phyloP scores from a whole-genome alignment of 306 rosid species.

The Styphnolobium japonicum region DNA sequence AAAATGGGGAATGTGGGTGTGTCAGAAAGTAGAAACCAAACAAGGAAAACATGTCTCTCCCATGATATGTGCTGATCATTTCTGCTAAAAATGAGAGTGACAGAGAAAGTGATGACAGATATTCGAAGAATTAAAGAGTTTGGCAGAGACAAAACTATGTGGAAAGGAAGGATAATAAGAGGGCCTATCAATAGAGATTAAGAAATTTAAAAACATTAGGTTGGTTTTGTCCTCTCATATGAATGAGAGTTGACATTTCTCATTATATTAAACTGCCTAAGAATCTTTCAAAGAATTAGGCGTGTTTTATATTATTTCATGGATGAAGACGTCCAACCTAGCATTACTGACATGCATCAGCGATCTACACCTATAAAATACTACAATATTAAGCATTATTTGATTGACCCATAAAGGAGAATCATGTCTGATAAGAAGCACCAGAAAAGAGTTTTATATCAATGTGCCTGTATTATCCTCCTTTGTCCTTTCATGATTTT shows the following conservation, averaged over 20 bases:
- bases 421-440: conserved; percentile 45
- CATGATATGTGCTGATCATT: conserved; percentile 36
- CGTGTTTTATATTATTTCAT: conserved; percentile 31
- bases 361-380: conserved; percentile 33
- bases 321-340: conserved; percentile 45
- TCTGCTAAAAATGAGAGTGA: conserved; percentile 9
- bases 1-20: conserved; percentile 22
- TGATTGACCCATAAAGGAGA: conserved; percentile 43
- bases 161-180: conserved; percentile 4
- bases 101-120: conserved; percentile 25
- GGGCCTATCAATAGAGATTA: conserved; percentile 27
- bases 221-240: conserved; percentile 38
- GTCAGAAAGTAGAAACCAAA: conserved; percentile 22
- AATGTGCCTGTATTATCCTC: neutral
- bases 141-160: conserved; percentile 21
- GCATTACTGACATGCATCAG: conserved; percentile 24
- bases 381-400: conserved; percentile 26
- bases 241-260: conserved; percentile 42
- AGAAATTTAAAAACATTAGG: conserved; percentile 22
- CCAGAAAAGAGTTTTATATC: neutral
- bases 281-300: conserved; percentile 52
- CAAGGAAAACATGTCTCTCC: conserved; percentile 34
- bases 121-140: conserved; percentile 31
- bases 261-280: conserved; percentile 13
- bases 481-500: conserved; percentile 12